Base-by-base conservation (phyloP, 2,329 filamentous ascomycete species). In the Penicillium brasilianum region DNA sequence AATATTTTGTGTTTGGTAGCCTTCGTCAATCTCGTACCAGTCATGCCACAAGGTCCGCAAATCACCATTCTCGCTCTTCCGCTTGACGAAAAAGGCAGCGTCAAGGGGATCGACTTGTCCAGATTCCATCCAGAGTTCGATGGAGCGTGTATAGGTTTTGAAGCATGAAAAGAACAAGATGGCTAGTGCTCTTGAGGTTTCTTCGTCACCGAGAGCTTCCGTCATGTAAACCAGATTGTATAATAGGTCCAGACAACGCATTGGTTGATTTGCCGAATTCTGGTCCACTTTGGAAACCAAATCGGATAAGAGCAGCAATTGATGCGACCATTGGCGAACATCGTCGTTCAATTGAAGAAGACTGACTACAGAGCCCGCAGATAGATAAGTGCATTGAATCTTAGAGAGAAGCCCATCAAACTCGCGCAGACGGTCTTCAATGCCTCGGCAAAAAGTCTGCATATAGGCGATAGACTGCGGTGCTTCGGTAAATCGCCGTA, bases 91-190 rank as follows among this genome's bases (percentile, higher is more conserved):
- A 72, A 96, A 95, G 0, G 87, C 84, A 62, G 87, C 86, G 66
- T 93, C 88, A 1, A 83, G 83, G 0, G 84, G 77, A 2, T 85
- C 80, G 3, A 97, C 78, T 57, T 88, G 85, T 0, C 94, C 94
- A 39, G 87, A 84, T 69, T 92, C 88, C 88, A 97, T 94, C 94
- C 94, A 98, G 16, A 83, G 80, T 37, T 88, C 85, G 48, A 97
- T 89, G 0, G 93, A 91, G 41, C 87, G 87, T 39, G 96, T 82
- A 74, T 97, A 98, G 1, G 92, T 87, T 59, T 88, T 86, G 60
- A 97, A 90, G 71, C 92, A 96, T 49, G 90, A 85, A 58, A 95
- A 88, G 72, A 97, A 95, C 3, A 95, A 82, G 0, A 80, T 79
- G 1, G 87, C 87, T 5, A 95, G 80, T 41, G 85, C 87, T 41